Evolutionary conservation across 805 yeast genomes (phyloP).

Genomic region (Suhomyces xylopsoci): DNA sequence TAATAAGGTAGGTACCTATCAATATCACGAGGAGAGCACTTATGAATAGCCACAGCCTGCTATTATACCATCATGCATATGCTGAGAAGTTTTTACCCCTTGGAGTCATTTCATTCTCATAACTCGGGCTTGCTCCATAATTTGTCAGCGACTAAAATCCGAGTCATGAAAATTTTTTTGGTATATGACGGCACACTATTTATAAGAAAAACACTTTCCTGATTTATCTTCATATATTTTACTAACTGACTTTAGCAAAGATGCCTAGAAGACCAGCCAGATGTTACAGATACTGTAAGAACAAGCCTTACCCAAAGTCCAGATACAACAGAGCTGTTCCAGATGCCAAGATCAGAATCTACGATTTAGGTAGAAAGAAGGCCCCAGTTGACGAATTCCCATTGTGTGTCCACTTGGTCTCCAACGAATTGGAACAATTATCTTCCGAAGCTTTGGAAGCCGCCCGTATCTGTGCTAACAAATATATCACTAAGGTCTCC

Average conservation of each 20-base stretch:
- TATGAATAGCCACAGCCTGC: neutral
- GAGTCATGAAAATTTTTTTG: conserved; percentile 1
- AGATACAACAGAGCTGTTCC: conserved; percentile 99
- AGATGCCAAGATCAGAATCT: conserved; percentile 98
- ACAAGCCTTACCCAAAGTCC: conserved; percentile 99
- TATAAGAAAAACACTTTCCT: neutral
- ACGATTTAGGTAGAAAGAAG: conserved; percentile 99
- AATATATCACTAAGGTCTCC: conserved; percentile 94
- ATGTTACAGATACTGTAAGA: conserved; percentile 99
- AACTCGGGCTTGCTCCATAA: neutral
- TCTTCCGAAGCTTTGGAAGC: conserved; percentile 99
- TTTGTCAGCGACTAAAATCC: neutral
- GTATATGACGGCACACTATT: neutral
- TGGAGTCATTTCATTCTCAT: neutral
- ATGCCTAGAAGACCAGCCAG: conserved; percentile 99
- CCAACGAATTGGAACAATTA: conserved; percentile 98
- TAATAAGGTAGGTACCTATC: conserved; percentile 7
- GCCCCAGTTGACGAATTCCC: conserved; percentile 99
- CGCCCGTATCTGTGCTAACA: conserved; percentile 99
- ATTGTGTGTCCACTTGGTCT: conserved; percentile 97
- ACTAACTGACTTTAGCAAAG: conserved; percentile 47
- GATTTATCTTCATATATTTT: conserved; percentile 1
- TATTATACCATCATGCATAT: neutral
- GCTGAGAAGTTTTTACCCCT: neutral
- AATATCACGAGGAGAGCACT: neutral